A percentile compares a stretch with the other conserved stretches of the same genome.
Conservation (phyloP, 2,329 filamentous ascomycete species). For the Trichoderma semiorbis region DNA sequence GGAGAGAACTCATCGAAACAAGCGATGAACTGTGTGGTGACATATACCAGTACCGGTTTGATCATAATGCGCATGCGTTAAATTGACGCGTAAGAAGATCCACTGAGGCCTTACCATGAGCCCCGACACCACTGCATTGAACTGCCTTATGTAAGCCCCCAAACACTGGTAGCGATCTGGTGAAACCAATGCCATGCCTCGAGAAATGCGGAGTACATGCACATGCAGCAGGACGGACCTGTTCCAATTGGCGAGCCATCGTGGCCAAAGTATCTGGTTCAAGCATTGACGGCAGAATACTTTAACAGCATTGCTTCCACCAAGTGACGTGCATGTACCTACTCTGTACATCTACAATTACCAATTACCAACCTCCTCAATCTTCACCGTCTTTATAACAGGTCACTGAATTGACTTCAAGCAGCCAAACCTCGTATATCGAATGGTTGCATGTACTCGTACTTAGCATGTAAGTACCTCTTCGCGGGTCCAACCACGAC, state of each 20-base stretch:
- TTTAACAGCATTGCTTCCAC: background rate
- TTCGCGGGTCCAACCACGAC: background rate
- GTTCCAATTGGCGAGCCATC: background rate
- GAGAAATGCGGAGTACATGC: background rate
- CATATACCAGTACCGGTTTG: background rate
- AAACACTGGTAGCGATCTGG: background rate
- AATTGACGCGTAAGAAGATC: background rate
- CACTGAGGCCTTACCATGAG: background rate
- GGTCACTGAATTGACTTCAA: background rate
- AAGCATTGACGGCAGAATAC: background rate
- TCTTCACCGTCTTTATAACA: background rate
- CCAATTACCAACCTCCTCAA: background rate
- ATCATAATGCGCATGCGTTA: background rate
- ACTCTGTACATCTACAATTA: background rate
- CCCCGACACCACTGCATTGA: no score
- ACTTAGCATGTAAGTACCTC: background rate
- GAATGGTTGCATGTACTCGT: background rate
- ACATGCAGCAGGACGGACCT: background rate
- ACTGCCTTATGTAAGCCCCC: background rate
- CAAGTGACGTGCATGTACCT: background rate
- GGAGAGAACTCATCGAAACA: background rate
- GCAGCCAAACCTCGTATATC: background rate
- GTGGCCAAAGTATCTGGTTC: background rate
- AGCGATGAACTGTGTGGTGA: background rate
- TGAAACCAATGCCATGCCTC: background rate